Base-by-base conservation (phyloP, 768 basidiomycete genomes). In the Crucibulum laeve region DNA sequence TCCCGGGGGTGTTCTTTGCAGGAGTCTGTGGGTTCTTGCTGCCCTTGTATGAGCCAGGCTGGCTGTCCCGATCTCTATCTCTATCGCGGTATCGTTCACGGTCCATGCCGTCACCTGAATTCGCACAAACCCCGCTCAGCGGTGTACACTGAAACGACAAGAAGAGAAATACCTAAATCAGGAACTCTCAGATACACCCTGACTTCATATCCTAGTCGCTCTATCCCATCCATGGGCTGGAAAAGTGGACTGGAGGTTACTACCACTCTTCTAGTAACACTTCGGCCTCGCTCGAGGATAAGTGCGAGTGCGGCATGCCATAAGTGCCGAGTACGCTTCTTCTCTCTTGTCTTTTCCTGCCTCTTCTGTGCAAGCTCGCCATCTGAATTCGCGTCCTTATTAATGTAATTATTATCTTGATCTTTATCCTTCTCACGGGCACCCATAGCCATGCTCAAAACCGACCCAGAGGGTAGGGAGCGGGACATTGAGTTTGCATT, bases 211-310 rank as follows among this genome's bases (percentile, higher is more conserved):
- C 85, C 89, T 32, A 92, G 66, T 40, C 78, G 73, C 52, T 82
- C 73, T 14, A 88, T 84, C 3, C 73, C 65, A 7, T 84, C 80
- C 71, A 92, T 82, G 8, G 85, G 78, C 58, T 93, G 91, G 60
- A 91, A 88, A 38, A 93, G 62, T 1, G 91, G 90, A 33, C 84
- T 88, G 10, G 86, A 89, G 0, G 89, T 80, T 24, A 86, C 90
- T 4, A 91, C 70, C 4, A 89, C 84, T 18, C 88, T 77, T 69
- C 84, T 76, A 18, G 77, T 80, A 42, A 91, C 72, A 5, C 83
- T 77, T 25, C 91, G 75, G 5, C 90, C 91, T 28, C 91, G 77
- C 63, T 92, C 90, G 26, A 94, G 71, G 42, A 93, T 77, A 26
- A 92, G 73, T 1, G 81, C 74, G 24, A 93, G 71, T 4, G 87